Conservation (phyloP, 1,284 basidiomycete species). For the Neolentinus lepideus region DNA sequence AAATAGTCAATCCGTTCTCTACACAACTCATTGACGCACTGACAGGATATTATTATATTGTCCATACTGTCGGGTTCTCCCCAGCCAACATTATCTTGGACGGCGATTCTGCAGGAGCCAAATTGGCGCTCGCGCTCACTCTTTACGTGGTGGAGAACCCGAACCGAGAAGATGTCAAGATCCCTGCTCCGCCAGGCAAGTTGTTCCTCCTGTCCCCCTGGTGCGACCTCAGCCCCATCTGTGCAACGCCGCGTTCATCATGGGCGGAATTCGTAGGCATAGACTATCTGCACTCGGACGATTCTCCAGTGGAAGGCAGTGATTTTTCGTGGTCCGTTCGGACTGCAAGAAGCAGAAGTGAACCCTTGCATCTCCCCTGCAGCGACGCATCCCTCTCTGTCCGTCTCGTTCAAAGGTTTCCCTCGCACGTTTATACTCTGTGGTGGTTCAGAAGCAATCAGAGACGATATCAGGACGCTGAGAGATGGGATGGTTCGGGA, state of each 20-base stretch:
- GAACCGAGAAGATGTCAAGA: conserved; percentile 15
- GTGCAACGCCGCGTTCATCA: conserved; percentile 25
- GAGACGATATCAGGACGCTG: conserved; percentile 35
- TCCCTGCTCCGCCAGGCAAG: conserved; percentile 35
- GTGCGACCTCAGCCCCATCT: conserved; percentile 39
- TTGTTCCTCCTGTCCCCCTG: conserved; percentile 53
- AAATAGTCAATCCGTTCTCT: conserved; percentile 31
- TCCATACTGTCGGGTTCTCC: conserved; percentile 27
- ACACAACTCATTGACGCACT: conserved; percentile 40
- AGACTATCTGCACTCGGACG: conserved; percentile 29
- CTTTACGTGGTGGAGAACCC: conserved; percentile 32
- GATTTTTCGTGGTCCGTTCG: conserved; percentile 33
- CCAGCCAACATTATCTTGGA: conserved; percentile 38
- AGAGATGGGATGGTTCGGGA: conserved; percentile 14
- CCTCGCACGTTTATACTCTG: conserved; percentile 47
- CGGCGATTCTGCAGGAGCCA: conserved; percentile 52
- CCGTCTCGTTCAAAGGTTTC: conserved; percentile 39
- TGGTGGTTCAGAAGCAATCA: conserved; percentile 45
- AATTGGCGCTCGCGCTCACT: conserved; percentile 34
- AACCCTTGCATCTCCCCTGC: conserved; percentile 54
- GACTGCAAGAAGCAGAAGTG: conserved; percentile 26
- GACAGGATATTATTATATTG: conserved; percentile 37
- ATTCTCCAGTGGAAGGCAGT: conserved; percentile 21
- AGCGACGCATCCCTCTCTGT: conserved; percentile 25
- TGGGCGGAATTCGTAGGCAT: conserved; percentile 21